Evolutionary conservation across 305 asterid species (phyloP), one percentile per base, ranked within the genome.

Genomic region (Plantago coronopus): DNA sequence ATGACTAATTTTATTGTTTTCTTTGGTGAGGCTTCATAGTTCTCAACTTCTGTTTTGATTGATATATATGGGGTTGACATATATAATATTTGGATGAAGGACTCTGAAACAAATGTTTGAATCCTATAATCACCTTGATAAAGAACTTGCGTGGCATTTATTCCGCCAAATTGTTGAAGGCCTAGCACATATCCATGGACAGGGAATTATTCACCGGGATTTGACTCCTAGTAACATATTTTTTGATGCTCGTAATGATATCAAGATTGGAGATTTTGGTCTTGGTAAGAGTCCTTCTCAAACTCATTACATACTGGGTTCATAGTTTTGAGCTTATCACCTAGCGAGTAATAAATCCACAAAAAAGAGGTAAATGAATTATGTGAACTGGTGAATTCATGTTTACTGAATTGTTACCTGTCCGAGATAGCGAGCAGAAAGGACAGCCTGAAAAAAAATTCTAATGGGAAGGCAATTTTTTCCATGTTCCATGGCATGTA

Each of bases 261-360:
- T 87, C 75, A 93, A 93, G 81, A 93, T 93, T 76, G 99, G 99
- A 64, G 99, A 93, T 77, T 93, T 93, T 78, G 99, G 99, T 71
- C 97, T 93, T 71, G 99, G 99, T 93, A 75, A 83, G 96, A 70
- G 68, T 62, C 54, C 8, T 57, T 49, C 34, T 64, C 46, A 50
- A 50, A 54, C 55, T 67, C 63, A 38, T 61, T 38, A 23, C 5
- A 18, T 58, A 22, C 17, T 61, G 17, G 3, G 25, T 63, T 59
- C 37, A 21, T 64, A 27, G 31, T 23, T 59, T 48, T 59, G 54
- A 20, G 38, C 13, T 44, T 57, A 17, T 48, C 22, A 57, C 62
- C 17, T 56, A n/a, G n/a, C n/a, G n/a, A n/a, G n/a, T 12, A 37
- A 37, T 7, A 37, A 37, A 9, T 37, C 15, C 13, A 38, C 13